Evolutionary conservation across 2,329 filamentous ascomycete genomes (phyloP), one percentile per base, ranked within the genome.

Genomic region (Chaetomium sp.): DNA sequence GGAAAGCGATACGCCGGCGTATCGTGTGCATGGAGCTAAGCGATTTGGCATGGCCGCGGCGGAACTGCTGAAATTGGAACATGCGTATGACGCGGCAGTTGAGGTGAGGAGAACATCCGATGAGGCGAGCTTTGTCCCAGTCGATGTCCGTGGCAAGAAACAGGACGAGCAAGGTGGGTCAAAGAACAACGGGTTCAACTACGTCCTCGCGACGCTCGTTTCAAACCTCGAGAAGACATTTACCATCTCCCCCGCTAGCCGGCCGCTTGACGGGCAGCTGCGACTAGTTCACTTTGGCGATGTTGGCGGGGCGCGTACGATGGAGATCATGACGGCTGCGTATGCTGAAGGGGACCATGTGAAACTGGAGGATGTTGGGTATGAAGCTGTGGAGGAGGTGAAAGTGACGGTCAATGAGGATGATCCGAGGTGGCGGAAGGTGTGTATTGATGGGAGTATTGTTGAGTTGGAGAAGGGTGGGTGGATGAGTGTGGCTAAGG

Each of bases 361-460:
- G 2, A 72, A 64, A 1, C 73, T 79, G 71, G 70, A 76, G 14
- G 64, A 68, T 12, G 86, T 96, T 0, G 78, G 77, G 0, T 96
- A 96, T 67, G 81, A 87, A 14, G 79, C 82, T 53, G 78, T 94
- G 6, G 80, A 87, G 2, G 80, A 80, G 51, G 62, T 96, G 14
- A 76, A 73, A 56, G 82, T 96, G 47, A 77, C 80, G 12, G 84
- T 89, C 38, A 60, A 74, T 1, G 88, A 94, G 65, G 74, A 80
- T 12, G 83, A 89, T n/a, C 75, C 74, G 46, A 76, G 84, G 52
- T 96, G 91, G 91, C 78, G 92, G 58, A 83, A 91, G 66, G 80
- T 95, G 11, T 97, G 92, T 68, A 77, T 97, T n/a, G 92, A 97
- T 70, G 92, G 92, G 3, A 90, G 87, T 52, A 95, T 95, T 64